A percentile compares a stretch with the other conserved stretches of the same genome.
phyloP scores from a whole-genome alignment of 2,329 filamentous ascomycete genomes.

The Cyanodermella asteris region DNA sequence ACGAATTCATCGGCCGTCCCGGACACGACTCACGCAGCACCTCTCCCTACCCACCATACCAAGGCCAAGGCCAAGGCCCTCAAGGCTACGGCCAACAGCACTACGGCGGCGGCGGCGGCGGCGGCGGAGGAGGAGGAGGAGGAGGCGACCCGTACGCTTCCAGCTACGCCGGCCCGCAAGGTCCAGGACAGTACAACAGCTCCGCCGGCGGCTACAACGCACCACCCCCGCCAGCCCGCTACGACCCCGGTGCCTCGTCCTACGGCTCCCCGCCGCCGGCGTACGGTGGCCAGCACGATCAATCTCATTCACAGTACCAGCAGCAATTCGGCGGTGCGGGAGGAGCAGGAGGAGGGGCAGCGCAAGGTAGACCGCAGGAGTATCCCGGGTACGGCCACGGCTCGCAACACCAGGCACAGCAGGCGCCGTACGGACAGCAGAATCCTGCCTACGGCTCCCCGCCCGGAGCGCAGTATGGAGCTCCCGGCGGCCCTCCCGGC shows the following conservation, averaged over 20 bases:
- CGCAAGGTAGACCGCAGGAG: too few relatives aligned
- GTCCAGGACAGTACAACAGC: too few relatives aligned
- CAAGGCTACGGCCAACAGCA: slow-evolving; percentile 1
- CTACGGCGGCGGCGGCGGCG: background rate
- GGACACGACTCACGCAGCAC: slow-evolving; percentile 1
- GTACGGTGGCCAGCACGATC: too few relatives aligned
- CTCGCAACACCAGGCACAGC: too few relatives aligned
- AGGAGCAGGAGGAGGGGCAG: too few relatives aligned
- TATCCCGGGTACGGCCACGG: too few relatives aligned
- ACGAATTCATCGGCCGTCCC: too few relatives aligned
- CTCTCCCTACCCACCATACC: slow-evolving; percentile 1
- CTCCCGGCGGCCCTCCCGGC: slow-evolving; percentile 5
- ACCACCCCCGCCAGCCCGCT: background rate
- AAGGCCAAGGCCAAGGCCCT: background rate
- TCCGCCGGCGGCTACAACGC: background rate
- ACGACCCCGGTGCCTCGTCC: background rate
- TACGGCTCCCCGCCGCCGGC: background rate
- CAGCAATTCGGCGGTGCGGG: too few relatives aligned
- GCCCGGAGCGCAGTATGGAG: slow-evolving; percentile 1
- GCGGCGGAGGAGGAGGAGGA: too few relatives aligned
- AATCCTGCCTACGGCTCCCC: background rate
- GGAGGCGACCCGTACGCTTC: background rate
- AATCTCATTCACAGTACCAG: too few relatives aligned
- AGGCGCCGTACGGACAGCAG: background rate
- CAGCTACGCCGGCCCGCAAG: too few relatives aligned